A percentile compares a stretch with the other conserved stretches of the same genome.
phyloP scores from a whole-genome alignment of 2,329 filamentous ascomycete genomes.

The Scytalidium lignicola region DNA sequence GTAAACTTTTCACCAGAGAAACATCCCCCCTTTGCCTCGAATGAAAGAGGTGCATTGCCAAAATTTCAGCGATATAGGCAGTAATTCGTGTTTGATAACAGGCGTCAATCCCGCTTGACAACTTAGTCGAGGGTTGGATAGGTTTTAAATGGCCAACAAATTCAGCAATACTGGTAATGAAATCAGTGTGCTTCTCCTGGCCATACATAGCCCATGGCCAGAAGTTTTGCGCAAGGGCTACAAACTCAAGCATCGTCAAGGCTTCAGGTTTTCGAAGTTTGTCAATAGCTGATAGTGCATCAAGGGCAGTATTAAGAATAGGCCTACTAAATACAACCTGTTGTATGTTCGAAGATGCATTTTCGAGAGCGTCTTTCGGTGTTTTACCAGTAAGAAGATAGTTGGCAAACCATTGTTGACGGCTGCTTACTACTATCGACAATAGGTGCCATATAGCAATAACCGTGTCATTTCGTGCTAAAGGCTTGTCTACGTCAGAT shows the following conservation, averaged over 20 bases:
- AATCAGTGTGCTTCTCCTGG: conserved; percentile 66
- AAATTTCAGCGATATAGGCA: conserved; percentile 77
- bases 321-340: conserved; percentile 46
- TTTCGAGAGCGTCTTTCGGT: conserved; percentile 67
- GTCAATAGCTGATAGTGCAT: conserved; percentile 61
- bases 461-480: conserved; percentile 59
- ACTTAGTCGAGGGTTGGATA: conserved; percentile 45
- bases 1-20: conserved; percentile 63
- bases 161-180: conserved; percentile 65
- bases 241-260: conserved; percentile 77
- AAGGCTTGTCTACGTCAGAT: conserved; percentile 70
- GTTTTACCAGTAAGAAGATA: conserved; percentile 86
- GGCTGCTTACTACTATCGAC: conserved; percentile 77
- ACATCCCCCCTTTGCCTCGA: conserved; percentile 70
- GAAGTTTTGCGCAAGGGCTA: conserved; percentile 83
- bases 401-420: conserved; percentile 94
- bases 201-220: conserved; percentile 93
- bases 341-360: conserved; percentile 41
- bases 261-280: conserved; percentile 60
- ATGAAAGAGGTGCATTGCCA: conserved; percentile 87
- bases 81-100: conserved; percentile 67
- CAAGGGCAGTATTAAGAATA: conserved; percentile 69
- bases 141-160: conserved; percentile 60
- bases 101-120: conserved; percentile 38
- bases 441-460: conserved; percentile 79